These are phyloP conservation scores for Trichoderma sp. DNA, from an alignment of 2,329 filamentous ascomycete genomes.

Conservation along the genomic window DNA sequence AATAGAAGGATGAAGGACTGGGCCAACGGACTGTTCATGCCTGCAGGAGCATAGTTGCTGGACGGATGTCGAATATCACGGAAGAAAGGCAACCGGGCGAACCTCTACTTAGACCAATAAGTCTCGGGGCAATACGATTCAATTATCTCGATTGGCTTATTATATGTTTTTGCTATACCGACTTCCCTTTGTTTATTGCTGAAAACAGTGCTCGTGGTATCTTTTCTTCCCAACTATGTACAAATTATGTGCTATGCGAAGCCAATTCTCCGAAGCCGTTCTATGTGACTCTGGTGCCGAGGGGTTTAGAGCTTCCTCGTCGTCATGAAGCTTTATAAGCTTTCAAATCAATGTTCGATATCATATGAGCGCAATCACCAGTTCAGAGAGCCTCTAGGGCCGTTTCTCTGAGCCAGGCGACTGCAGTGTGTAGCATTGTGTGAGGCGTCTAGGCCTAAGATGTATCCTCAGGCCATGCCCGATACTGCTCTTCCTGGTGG, in stretches of 20 bases:
- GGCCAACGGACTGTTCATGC: neutral
- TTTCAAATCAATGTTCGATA: neutral
- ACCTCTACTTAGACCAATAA: conserved; percentile 10
- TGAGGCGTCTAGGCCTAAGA: neutral
- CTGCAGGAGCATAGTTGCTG: neutral
- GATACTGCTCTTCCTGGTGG: neutral
- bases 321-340: neutral
- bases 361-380: neutral
- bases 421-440: neutral
- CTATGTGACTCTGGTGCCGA: neutral
- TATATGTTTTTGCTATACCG: neutral
- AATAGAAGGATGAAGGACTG: neutral
- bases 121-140: conserved; percentile 9
- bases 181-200: neutral
- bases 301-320: neutral
- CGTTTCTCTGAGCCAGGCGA: neutral
- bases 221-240: neutral
- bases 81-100: conserved; percentile 4
- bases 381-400: neutral
- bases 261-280: neutral
- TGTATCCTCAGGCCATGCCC: neutral
- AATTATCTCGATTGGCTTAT: neutral
- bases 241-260: neutral
- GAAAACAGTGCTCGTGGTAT: neutral
- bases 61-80: neutral